A percentile compares a stretch with the other conserved stretches of the same genome.
Conservation (phyloP, 228 moss, liverwort and hornwort genomes). For the Sphagnum magellanicum region DNA sequence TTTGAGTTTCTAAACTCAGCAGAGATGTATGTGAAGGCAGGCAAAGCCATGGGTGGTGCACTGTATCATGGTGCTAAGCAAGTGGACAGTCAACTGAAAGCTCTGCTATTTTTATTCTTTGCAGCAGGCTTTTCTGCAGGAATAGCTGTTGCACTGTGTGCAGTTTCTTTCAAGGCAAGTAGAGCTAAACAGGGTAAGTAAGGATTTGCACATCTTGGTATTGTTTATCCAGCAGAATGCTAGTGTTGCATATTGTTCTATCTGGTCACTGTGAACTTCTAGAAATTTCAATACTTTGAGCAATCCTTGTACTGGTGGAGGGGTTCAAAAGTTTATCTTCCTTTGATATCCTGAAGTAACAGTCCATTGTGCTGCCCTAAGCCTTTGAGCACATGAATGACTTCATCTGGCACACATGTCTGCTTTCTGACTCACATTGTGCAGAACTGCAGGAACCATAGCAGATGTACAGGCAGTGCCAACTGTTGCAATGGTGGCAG, state of each 20-base stretch:
- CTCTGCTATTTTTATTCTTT: not conserved
- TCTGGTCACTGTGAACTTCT: not conserved
- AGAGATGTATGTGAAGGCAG: not conserved
- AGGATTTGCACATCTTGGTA: not conserved
- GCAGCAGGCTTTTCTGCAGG: not conserved
- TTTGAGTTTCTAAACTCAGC: too few relatives aligned
- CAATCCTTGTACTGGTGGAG: not conserved
- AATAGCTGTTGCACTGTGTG: not conserved
- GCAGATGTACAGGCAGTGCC: not conserved
- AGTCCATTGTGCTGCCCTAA: not conserved
- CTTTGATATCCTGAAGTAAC: not conserved
- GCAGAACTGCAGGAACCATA: not conserved
- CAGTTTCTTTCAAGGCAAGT: too few relatives aligned
- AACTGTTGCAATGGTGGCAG: not conserved
- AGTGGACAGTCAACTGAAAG: not conserved
- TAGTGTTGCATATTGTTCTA: too few relatives aligned
- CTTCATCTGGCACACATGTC: not conserved
- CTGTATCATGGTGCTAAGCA: not conserved
- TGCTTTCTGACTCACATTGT: too few relatives aligned
- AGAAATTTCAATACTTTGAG: not conserved
- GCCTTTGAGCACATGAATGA: not conserved
- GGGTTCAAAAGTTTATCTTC: not conserved
- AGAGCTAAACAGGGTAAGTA: too few relatives aligned
- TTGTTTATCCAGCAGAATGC: too few relatives aligned
- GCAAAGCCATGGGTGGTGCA: not conserved